A percentile compares a stretch with the other conserved stretches of the same genome.
These are phyloP conservation scores for Acephala macrosclerotiorum DNA, from an alignment of 2,329 filamentous ascomycete genomes.

Conservation along the genomic window DNA sequence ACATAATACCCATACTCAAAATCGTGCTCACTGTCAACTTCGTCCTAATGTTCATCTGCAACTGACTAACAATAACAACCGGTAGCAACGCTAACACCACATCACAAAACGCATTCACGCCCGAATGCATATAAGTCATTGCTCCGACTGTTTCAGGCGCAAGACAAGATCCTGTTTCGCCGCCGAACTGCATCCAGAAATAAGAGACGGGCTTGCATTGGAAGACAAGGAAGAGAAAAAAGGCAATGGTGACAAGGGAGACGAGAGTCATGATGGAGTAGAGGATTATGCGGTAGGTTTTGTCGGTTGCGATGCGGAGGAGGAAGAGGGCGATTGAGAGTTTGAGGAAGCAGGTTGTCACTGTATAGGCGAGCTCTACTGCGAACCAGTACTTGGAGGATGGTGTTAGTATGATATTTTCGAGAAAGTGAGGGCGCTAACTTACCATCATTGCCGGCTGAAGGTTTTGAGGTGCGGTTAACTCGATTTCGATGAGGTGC, in stretches of 20 bases:
- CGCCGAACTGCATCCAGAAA: slow-evolving; percentile 56
- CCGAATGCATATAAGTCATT: slow-evolving; percentile 55
- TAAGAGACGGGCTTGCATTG: slow-evolving; percentile 57
- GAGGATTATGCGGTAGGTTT: slow-evolving; percentile 47
- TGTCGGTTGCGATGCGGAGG: slow-evolving; percentile 47
- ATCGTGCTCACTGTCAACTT: slow-evolving; percentile 56
- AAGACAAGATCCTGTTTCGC: slow-evolving; percentile 50
- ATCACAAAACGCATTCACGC: slow-evolving; percentile 54
- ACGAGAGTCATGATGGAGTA: slow-evolving; percentile 46
- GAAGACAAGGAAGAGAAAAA: slow-evolving; percentile 56
- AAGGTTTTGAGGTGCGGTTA: slow-evolving; percentile 3
- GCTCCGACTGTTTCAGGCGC: slow-evolving; percentile 49
- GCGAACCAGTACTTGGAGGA: slow-evolving; percentile 28
- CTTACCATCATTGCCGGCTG: slow-evolving; percentile 23
- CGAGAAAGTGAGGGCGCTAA: neutral
- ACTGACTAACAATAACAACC: slow-evolving; percentile 57
- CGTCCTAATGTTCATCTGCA: slow-evolving; percentile 55
- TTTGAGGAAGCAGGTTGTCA: slow-evolving; percentile 49
- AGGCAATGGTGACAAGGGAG: slow-evolving; percentile 47
- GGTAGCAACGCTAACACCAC: slow-evolving; percentile 58
- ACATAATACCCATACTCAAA: slow-evolving; percentile 59
- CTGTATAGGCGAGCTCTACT: slow-evolving; percentile 46
- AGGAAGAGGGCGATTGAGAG: slow-evolving; percentile 52
- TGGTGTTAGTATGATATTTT: neutral
- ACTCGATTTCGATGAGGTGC: slow-evolving; percentile 17